Percentiles rank a stretch among this genome's conserved stretches.
Evolutionary conservation across 352 stramenopile genomes (phyloP).

Genomic region (Phytophthora citricola): DNA sequence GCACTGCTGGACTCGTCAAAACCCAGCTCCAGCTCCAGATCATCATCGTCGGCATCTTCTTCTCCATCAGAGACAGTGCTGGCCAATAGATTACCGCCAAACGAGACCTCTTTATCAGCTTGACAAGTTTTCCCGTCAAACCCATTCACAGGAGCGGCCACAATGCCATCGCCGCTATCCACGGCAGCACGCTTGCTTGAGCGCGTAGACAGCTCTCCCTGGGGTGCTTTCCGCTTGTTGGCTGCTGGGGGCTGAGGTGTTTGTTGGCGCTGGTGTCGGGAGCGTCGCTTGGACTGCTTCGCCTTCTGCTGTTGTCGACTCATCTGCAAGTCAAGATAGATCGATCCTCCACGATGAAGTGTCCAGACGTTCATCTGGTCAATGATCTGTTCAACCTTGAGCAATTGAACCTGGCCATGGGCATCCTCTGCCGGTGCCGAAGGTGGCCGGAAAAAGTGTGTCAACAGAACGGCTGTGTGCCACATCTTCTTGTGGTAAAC

Average conservation of each 20-base stretch:
- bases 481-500: constrained; percentile 90
- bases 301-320: constrained; percentile 87
- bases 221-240: constrained; percentile 59
- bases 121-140: constrained; percentile 31
- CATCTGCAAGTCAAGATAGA: constrained; percentile 90
- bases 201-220: constrained; percentile 39
- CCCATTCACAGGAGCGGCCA: constrained; percentile 28
- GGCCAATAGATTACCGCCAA: constrained; percentile 45
- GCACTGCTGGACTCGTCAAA: constrained; percentile 78
- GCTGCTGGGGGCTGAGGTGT: constrained; percentile 14
- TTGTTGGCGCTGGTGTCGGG: constrained; percentile 31
- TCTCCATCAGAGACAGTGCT: constrained; percentile 39
- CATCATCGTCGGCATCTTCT: constrained; percentile 46
- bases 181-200: constrained; percentile 47
- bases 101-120: constrained; percentile 30
- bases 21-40: constrained; percentile 70
- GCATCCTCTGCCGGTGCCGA: constrained; percentile 75
- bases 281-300: constrained; percentile 64
- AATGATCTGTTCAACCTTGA: constrained; percentile 90
- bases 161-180: constrained; percentile 28
- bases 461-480: constrained; percentile 86
- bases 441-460: constrained; percentile 81
- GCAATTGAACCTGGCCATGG: constrained; percentile 80
- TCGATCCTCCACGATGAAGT: constrained; percentile 82
- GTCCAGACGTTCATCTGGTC: constrained; percentile 90